Evolutionary conservation across 2,329 filamentous ascomycete species (phyloP).

Genomic region (Pestalotiopsis sp.): DNA sequence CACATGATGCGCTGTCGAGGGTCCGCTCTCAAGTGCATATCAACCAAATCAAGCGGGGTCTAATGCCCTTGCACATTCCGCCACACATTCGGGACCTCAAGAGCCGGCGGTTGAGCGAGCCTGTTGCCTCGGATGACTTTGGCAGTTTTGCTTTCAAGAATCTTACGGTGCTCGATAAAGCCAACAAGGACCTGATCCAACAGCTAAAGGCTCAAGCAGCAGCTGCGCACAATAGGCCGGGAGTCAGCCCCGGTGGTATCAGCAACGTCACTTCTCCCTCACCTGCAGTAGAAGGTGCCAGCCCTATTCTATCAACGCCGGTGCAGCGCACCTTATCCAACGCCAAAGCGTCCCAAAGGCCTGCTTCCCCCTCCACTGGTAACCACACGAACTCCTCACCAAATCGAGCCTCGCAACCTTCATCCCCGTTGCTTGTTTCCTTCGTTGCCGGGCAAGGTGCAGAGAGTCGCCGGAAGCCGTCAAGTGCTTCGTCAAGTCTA

Average conservation of each 20-base stretch:
- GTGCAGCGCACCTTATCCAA: constrained; percentile 82
- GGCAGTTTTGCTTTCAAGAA: constrained; percentile 98
- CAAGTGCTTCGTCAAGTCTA: constrained; percentile 81
- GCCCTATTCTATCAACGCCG: constrained; percentile 77
- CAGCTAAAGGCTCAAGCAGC: constrained; percentile 91
- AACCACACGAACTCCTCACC: constrained; percentile 85
- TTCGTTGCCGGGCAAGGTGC: constrained; percentile 84
- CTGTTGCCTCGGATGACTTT: constrained; percentile 87
- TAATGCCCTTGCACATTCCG: constrained; percentile 95
- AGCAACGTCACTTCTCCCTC: constrained; percentile 57
- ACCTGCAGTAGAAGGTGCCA: constrained; percentile 80
- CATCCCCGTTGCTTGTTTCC: constrained; percentile 90
- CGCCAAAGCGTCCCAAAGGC: constrained; percentile 73
- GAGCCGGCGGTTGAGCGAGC: constrained; percentile 85
- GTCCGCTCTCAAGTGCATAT: constrained; percentile 75
- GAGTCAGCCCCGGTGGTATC: constrained; percentile 43
- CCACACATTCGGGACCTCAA: constrained; percentile 93
- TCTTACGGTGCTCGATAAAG: constrained; percentile 91
- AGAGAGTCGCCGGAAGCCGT: constrained; percentile 83
- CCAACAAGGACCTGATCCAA: constrained; percentile 98
- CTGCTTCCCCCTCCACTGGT: constrained; percentile 80
- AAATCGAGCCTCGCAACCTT: constrained; percentile 75
- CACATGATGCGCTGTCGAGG: constrained; percentile 89
- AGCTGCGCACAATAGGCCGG: constrained; percentile 61
- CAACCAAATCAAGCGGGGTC: constrained; percentile 81